Evolutionary conservation across 2,329 filamentous ascomycete species (phyloP).

Genomic region (Shiraia sp.): DNA sequence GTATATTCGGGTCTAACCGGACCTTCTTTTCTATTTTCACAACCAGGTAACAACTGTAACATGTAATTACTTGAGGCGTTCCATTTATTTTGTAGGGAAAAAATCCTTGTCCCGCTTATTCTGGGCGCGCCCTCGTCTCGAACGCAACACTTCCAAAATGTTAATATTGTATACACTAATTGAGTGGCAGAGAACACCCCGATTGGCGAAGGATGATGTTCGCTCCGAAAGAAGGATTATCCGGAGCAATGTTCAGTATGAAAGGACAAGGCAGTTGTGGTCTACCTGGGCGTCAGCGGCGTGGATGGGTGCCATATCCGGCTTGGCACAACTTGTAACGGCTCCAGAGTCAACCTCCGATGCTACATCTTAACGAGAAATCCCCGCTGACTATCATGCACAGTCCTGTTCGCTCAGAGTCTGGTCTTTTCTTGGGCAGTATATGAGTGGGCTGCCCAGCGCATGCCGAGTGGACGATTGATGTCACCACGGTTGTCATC

Average conservation of each 20-base stretch:
- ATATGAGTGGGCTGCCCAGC: background rate
- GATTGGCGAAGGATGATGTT: no score
- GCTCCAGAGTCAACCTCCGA: background rate
- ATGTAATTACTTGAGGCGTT: no score
- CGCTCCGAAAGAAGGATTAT: no score
- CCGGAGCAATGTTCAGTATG: no score
- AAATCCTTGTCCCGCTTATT: background rate
- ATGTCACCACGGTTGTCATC: background rate
- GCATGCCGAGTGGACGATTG: no score
- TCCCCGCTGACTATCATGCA: no score
- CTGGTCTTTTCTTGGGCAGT: background rate
- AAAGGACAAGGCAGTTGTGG: no score
- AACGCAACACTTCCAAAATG: background rate
- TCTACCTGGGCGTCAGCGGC: slow-evolving; percentile 1
- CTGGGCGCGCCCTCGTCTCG: slow-evolving; percentile 1
- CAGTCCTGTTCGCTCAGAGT: background rate
- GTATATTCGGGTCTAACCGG: background rate
- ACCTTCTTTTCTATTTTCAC: background rate
- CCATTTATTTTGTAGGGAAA: no score
- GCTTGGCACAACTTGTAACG: slow-evolving; percentile 2
- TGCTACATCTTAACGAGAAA: background rate
- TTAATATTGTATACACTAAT: background rate
- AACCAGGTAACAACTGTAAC: background rate
- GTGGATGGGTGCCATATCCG: slow-evolving; percentile 1
- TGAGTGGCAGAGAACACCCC: background rate